Base-by-base conservation (phyloP, 805 yeast genomes). In the Ogataea degrootiae region DNA sequence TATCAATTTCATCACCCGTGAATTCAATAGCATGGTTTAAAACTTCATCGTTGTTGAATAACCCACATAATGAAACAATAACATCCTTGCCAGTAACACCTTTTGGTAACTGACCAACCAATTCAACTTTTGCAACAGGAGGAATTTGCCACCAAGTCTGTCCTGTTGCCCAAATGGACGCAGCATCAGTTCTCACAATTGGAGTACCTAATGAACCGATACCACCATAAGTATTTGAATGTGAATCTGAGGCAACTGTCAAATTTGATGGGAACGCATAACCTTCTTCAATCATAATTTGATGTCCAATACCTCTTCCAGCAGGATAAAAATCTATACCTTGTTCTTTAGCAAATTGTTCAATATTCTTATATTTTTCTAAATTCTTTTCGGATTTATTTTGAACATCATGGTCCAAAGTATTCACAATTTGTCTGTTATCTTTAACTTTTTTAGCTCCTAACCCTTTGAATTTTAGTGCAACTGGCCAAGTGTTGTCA, bases 71-170 rank as follows among this genome's bases (percentile, higher is more conserved):
- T 0, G 97, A 94, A 21, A 95, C 96, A 65, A 94, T 94, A 43
- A 94, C 94, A 70, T 94, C 99, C 68, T 94, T 94, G 52, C 99
- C 99, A 3, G 96, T 82, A 16, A 88, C 90, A 16, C 97, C 97
- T 43, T 76, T 69, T 12, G 95, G 96, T 49, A 94, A 76, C 56
- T 78, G 68, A 39, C 97, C 97, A 54, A 77, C 73, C 47, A 94
- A 76, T 66, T 88, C 95, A 9, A 94, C 98, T 60, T 83, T 81
- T 34, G 98, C 99, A 22, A 94, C 98, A 0, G 99, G 98, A 3
- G 99, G 99, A 46, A 94, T 88, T 78, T 95, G 99, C 99, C 99
- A 94, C 99, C 99, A 94, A 4, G 99, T 94, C 71, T 90, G 96
- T 37, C 98, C 98, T 0, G 99, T 94, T 12, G 99, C 98, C 99